Base-by-base conservation (phyloP, 495 filamentous ascomycete species). In the Aspergillus panamensis region DNA sequence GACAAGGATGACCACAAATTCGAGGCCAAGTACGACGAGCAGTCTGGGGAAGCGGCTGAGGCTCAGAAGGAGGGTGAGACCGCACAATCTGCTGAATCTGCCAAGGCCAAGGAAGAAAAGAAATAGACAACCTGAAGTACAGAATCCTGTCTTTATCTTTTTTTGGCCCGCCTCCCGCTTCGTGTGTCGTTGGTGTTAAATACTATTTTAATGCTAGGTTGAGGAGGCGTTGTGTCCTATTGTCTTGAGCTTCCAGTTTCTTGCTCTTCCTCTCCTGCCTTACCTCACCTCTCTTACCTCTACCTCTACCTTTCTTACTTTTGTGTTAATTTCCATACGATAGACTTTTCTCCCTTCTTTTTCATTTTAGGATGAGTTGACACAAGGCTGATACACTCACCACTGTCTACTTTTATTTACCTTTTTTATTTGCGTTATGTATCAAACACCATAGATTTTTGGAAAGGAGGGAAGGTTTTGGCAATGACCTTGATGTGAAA, bases 1-100 rank as follows among this genome's bases (percentile, higher is more conserved):
- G 85, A 97, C 70, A 93, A 83, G 71, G 75, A 79, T 31, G 76
- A 78, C 33, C 55, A 61, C 42, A 73, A 69, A 48, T 61, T 63
- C 40, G 69, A 72, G 30, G 62, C 73, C 33, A 39, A 58, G 20
- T 57, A 57, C 35, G 42, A 67, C 9, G 63, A 64, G 51, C 76
- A 80, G 61, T 59, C 69, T 12, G 58, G 67, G 3, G 79, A 80
- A 57, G 77, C 76, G 0, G 66, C 48, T 7, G 76, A 80, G 54
- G 78, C 78, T 6, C 47, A 73, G 60, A 49, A 62, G 20, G 79
- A 81, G 48, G 72, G 70, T n/a, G 65, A 62, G 53, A 72, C 58
- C 19, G 58, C 65, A 49, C 63, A 73, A 49, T 12, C 45, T 12
- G 17, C 31, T 3, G 51, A 58, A 13, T 29, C 53, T 14, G 17